Base-by-base conservation (phyloP, 306 rosid species). In the Glycyrrhiza uralensis region DNA sequence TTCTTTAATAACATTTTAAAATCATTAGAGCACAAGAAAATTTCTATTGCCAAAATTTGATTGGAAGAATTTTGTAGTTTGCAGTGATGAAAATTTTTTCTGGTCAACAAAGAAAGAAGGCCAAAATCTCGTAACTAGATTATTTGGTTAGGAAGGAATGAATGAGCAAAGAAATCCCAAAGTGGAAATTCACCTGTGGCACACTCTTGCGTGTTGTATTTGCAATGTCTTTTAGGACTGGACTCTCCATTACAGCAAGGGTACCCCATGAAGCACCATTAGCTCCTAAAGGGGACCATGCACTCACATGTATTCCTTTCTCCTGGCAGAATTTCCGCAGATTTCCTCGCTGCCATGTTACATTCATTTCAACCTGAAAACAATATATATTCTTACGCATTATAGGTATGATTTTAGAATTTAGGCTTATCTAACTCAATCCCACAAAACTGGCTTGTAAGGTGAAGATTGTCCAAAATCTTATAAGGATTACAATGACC, bases 221-320 rank as follows among this genome's bases (percentile, higher is more conserved):
- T 50, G 85, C 82, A 77, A 82, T 82, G 9, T 60, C 66, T 36
- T 77, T 66, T 0, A 82, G 80, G 24, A 77, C 19, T 15, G 82
- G 86, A 46, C 66, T 82, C 3, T 67, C 68, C 74, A 82, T 82
- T 2, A 82, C 80, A 26, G 80, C 77, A 44, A 26, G 63, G 24
- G 82, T 36, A 68, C 86, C 86, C 82, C 82, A 77, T 6, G 11
- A 0, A 66, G 77, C 80, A 19, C 80, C 80, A 62, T 74, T 54
- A 41, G 80, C 80, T 56, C 80, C 86, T 38, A 82, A 61, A 44
- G 86, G 86, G 19, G 80, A 74, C 83, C 83, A 82, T 69, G 75
- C 86, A 17, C 41, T 14, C 46, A 82, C 69, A 0, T 68, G 74
- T 44, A 82, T 82, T 19, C 78, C 80, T 69, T 68, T 74, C n/a